Evolutionary conservation across 257 asterid genomes (phyloP).

Genomic region (Nicotiana otophora): DNA sequence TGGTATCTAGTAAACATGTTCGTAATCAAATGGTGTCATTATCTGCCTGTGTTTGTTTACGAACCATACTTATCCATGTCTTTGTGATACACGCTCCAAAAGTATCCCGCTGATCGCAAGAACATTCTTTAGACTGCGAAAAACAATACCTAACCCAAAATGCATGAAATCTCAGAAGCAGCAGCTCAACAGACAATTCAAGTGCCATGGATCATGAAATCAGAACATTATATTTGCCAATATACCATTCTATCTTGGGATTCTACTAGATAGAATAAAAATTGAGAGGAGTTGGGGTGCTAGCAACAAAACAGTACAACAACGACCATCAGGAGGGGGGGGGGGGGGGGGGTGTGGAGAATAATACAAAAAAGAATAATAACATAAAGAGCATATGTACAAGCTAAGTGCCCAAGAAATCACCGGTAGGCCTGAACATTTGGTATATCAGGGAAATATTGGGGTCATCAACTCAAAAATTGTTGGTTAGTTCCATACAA

Average conservation of each 20-base stretch:
- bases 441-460: not conserved
- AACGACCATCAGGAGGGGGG: too few relatives aligned
- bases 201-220: not conserved
- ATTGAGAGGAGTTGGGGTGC: not conserved
- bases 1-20: not conserved
- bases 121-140: not conserved
- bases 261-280: not conserved
- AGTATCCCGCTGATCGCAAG: not conserved
- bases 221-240: not conserved
- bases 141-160: not conserved
- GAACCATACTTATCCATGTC: not conserved
- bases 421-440: not conserved
- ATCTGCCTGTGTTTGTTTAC: not conserved
- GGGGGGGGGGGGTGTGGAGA: too few relatives aligned
- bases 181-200: not conserved
- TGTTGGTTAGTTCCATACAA: not conserved
- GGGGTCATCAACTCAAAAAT: not conserved
- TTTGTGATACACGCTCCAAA: not conserved
- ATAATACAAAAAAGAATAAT: not conserved
- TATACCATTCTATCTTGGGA: not conserved
- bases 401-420: not conserved
- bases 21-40: not conserved
- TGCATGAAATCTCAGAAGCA: not conserved
- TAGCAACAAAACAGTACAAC: not conserved
- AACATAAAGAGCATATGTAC: conserved; percentile 2